Base-by-base conservation (phyloP, 75 land plant genomes). In the Larix kaempferi region DNA sequence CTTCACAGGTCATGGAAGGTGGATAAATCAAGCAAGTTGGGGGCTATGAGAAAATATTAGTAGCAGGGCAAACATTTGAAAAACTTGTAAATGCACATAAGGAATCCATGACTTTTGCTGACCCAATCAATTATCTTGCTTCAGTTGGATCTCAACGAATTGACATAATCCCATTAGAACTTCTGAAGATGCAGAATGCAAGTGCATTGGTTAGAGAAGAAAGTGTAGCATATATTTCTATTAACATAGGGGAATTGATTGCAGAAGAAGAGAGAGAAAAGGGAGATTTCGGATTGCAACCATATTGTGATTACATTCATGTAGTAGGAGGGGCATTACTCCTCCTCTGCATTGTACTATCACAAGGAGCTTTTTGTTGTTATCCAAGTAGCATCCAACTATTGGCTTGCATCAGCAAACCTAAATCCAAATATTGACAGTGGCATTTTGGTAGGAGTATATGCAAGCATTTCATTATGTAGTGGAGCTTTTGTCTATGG, bases 211-310 rank as follows among this genome's bases (percentile, higher is more conserved):
- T 11, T 22, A n/a, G 58, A 52, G 55, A 62, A 55, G 71, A 78
- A 21, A 82, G 57, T 76, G 82, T 78, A 55, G 80, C 67, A 5
- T 85, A 86, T 57, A 75, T 82, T 58, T 59, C 73, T 14, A 25
- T 17, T 6, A 64, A 56, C 8, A 74, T 79, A 41, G 82, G 55
- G 6, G 90, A 93, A 57, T 76, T 93, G 56, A 89, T 86, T 27
- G 83, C 87, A 69, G 88, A 89, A n/a, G 96, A 93, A 80, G 85
- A 86, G 75, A 87, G 5, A 76, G 94, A 84, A 74, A 83, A 62
- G 49, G 93, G 92, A 59, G 85, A 91, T 74, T 76, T 76, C 33
- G 93, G 91, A 22, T 84, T 83, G 86, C 84, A 85, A 77, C 87
- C 89, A 59, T 91, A 89, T 78, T 17, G 57, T 14, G 91, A 84